Evolutionary conservation across 371 early-diverging fungal species (phyloP).

Genomic region (Actinomortierella ambigua): DNA sequence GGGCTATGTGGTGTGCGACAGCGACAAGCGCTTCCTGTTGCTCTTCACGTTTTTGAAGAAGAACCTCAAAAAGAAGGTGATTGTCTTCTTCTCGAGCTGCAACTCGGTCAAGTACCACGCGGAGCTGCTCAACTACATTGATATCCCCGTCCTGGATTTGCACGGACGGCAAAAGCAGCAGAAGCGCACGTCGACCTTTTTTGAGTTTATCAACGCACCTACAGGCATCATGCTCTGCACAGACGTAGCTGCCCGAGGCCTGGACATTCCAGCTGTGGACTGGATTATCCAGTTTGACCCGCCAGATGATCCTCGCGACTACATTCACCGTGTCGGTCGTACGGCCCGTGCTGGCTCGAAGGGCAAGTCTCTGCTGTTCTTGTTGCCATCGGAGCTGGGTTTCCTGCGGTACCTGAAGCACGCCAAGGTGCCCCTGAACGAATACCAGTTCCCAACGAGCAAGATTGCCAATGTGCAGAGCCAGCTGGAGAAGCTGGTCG

Average conservation of each 20-base stretch:
- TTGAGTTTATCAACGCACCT: slow-evolving; percentile 94
- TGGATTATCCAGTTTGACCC: slow-evolving; percentile 99
- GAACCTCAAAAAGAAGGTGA: slow-evolving; percentile 93
- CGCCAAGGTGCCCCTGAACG: slow-evolving; percentile 96
- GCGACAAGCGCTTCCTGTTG: slow-evolving; percentile 90
- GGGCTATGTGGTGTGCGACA: slow-evolving; percentile 93
- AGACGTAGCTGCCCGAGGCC: slow-evolving; percentile 98
- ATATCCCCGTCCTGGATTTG: slow-evolving; percentile 94
- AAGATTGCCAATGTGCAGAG: slow-evolving; percentile 96
- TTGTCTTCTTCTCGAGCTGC: slow-evolving; percentile 97
- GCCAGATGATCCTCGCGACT: slow-evolving; percentile 97
- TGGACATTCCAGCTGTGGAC: slow-evolving; percentile 98
- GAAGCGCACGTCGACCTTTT: slow-evolving; percentile 95
- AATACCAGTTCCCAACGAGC: slow-evolving; percentile 94
- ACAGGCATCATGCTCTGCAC: slow-evolving; percentile 94
- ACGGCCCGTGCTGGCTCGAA: slow-evolving; percentile 95
- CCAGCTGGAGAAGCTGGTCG: slow-evolving; percentile 94
- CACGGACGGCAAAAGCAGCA: slow-evolving; percentile 95
- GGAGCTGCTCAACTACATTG: slow-evolving; percentile 95
- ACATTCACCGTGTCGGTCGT: slow-evolving; percentile 98
- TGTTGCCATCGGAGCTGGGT: slow-evolving; percentile 94
- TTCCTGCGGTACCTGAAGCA: slow-evolving; percentile 97
- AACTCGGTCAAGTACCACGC: slow-evolving; percentile 95
- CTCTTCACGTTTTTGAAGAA: slow-evolving; percentile 91
- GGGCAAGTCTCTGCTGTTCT: slow-evolving; percentile 93